phyloP scores from a whole-genome alignment of 192 early-diverging fungal species.

The Backusella mclennaniae region DNA sequence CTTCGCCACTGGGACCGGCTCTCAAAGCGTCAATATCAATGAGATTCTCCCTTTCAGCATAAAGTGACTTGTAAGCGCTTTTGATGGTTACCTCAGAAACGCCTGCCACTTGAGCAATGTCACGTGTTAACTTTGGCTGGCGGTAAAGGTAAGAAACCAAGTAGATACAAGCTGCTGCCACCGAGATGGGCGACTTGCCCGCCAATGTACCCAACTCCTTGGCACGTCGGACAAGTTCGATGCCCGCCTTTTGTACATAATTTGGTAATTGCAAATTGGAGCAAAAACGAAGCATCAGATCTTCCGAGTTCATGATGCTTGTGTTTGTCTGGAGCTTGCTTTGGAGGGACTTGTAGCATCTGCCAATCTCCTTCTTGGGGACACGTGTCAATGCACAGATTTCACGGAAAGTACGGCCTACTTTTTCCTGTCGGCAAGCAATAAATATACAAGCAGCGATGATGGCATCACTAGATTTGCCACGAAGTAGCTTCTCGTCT shows the following conservation, averaged over 20 bases:
- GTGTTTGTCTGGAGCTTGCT: conserved; percentile 56
- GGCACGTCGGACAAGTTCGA: conserved; percentile 68
- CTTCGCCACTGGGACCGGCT: not conserved
- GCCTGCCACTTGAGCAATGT: conserved; percentile 83
- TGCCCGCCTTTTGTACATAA: conserved; percentile 67
- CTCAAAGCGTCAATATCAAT: conserved; percentile 42
- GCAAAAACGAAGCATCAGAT: conserved; percentile 80
- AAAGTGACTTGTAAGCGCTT: conserved; percentile 75
- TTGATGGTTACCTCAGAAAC: conserved; percentile 95
- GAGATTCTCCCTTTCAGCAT: conserved; percentile 55
- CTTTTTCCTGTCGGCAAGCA: conserved; percentile 82
- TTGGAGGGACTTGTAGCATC: conserved; percentile 73
- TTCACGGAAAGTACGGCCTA: conserved; percentile 91
- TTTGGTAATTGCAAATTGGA: conserved; percentile 67
- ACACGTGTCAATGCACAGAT: conserved; percentile 88
- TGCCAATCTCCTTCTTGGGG: conserved; percentile 91
- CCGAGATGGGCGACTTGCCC: conserved; percentile 88
- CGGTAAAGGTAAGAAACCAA: conserved; percentile 75
- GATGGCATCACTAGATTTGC: conserved; percentile 80
- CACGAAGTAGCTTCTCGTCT: conserved; percentile 75
- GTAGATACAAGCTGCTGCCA: conserved; percentile 91
- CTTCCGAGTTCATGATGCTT: conserved; percentile 65
- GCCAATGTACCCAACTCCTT: conserved; percentile 83
- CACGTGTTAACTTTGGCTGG: conserved; percentile 64
- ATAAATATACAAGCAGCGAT: conserved; percentile 93